phyloP scores from a whole-genome alignment of 2,329 filamentous ascomycete species.

The Sclerotinia trifoliorum region DNA sequence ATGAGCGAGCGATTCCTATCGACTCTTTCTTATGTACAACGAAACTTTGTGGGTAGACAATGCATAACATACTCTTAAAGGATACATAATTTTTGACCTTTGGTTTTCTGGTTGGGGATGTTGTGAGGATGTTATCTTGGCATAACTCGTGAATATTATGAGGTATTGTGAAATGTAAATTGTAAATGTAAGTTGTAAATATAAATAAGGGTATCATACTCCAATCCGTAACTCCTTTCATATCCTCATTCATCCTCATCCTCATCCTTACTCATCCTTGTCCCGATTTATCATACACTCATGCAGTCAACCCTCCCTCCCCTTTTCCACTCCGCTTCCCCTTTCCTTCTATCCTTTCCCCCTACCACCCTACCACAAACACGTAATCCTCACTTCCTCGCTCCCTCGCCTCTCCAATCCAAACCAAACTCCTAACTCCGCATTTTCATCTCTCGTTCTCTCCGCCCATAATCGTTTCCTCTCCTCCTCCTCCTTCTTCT shows the following conservation, averaged over 20 bases:
- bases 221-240: constrained; percentile 28
- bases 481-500: constrained; percentile 13
- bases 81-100: constrained; percentile 4
- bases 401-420: not conserved
- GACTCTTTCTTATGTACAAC: constrained; percentile 39
- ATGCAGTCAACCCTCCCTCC: not conserved
- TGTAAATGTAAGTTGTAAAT: constrained; percentile 16
- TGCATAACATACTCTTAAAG: constrained; percentile 26
- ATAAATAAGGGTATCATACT: constrained; percentile 33
- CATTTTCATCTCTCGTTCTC: not conserved
- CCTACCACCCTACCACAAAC: not conserved
- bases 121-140: not conserved
- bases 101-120: not conserved
- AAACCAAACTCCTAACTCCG: too few species aligned
- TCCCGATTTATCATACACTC: not conserved
- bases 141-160: not conserved
- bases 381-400: not conserved
- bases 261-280: not conserved
- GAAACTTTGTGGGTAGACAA: constrained; percentile 42
- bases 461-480: constrained; percentile 20
- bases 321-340: constrained; percentile 14
- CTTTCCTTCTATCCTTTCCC: constrained; percentile 25
- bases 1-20: constrained; percentile 11
- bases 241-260: not conserved
- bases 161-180: constrained; percentile 5